A percentile compares a stretch with the other conserved stretches of the same genome.
Conservation (phyloP, 306 rosid species). For the Medicago ruthenica region DNA sequence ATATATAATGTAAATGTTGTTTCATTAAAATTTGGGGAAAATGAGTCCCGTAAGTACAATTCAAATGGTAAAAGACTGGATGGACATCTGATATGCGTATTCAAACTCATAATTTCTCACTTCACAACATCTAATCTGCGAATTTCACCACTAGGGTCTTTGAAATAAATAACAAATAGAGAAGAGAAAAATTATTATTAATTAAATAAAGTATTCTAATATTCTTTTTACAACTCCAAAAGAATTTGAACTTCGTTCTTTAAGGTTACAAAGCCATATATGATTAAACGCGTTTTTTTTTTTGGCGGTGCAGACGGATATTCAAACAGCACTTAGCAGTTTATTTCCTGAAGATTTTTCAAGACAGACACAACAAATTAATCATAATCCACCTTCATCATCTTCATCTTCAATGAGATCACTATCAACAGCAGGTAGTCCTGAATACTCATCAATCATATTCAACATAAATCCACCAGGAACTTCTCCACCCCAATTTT, state of each 20-base stretch:
- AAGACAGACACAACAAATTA: slow-evolving; percentile 40
- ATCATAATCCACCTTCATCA: slow-evolving; percentile 69
- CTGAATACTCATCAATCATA: slow-evolving; percentile 70
- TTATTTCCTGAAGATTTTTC: slow-evolving; percentile 61
- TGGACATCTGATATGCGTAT: too few species aligned
- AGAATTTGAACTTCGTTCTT: not conserved
- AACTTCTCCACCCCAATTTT: slow-evolving; percentile 46
- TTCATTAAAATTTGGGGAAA: too few species aligned
- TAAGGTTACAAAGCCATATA: not conserved
- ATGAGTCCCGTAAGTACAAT: too few species aligned
- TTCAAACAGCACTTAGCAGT: slow-evolving; percentile 61
- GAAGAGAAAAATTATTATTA: too few species aligned
- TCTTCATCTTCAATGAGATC: slow-evolving; percentile 88
- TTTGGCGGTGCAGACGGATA: slow-evolving; percentile 44
- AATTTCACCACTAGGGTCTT: too few species aligned
- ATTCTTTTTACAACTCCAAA: not conserved
- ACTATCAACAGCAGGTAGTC: slow-evolving; percentile 71
- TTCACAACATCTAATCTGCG: too few species aligned
- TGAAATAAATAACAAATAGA: too few species aligned
- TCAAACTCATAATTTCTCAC: too few species aligned
- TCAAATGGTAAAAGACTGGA: too few species aligned
- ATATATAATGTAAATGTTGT: not conserved
- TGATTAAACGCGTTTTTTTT: not conserved
- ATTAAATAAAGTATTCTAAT: too few species aligned
- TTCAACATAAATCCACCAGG: slow-evolving; percentile 56